A percentile compares a stretch with the other conserved stretches of the same genome.
These are phyloP conservation scores for Capsicum pubescens DNA, from an alignment of 257 asterid genomes.

Conservation along the genomic window DNA sequence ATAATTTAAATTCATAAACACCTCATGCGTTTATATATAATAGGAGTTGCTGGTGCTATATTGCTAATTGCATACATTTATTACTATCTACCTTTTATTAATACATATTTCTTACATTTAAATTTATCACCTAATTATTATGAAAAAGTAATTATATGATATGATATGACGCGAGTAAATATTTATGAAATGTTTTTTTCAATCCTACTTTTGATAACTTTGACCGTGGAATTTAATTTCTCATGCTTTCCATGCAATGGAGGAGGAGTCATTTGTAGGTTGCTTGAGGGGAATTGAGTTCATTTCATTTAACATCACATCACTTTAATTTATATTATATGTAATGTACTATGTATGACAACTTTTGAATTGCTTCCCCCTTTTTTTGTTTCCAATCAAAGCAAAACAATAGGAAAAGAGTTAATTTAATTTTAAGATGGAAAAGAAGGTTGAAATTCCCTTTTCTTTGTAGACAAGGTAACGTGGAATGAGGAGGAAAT, in stretches of 20 bases:
- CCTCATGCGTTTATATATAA: background rate
- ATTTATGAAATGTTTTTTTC: background rate
- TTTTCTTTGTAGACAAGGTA: background rate
- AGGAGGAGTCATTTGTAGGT: background rate
- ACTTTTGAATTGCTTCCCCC: background rate
- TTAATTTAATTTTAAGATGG: background rate
- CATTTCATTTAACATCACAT: background rate
- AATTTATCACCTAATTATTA: too few relatives aligned
- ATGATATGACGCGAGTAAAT: too few relatives aligned
- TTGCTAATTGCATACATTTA: too few relatives aligned
- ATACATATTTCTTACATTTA: too few relatives aligned
- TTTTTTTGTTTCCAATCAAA: background rate
- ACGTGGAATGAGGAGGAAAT: conserved; percentile 16
- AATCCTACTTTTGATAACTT: background rate
- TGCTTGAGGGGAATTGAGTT: background rate
- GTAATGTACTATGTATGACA: background rate
- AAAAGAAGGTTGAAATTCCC: background rate
- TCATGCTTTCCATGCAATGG: background rate
- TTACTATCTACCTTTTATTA: too few relatives aligned
- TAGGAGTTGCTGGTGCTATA: too few relatives aligned
- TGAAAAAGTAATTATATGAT: too few relatives aligned
- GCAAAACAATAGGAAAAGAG: background rate
- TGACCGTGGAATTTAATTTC: background rate
- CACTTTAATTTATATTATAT: background rate
- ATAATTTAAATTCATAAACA: too few relatives aligned